Evolutionary conservation across 148 eudicot genomes (phyloP).

Genomic region (Spergularia marina): DNA sequence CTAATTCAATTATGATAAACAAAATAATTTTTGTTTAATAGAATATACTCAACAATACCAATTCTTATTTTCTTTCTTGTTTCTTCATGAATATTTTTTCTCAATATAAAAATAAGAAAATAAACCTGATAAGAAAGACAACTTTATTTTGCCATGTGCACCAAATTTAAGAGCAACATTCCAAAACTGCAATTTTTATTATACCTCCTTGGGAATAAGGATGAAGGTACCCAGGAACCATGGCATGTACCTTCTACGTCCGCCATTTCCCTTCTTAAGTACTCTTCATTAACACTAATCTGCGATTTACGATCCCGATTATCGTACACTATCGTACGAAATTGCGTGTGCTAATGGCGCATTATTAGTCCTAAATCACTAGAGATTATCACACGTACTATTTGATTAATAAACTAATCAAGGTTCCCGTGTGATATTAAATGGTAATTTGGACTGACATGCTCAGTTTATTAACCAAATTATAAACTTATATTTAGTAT

Average conservation of each 20-base stretch:
- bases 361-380: neutral
- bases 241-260: conserved; percentile 23
- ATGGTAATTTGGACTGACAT: conserved; percentile 3
- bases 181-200: conserved; percentile 21
- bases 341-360: conserved; percentile 19
- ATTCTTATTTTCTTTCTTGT: no score
- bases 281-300: neutral
- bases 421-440: conserved; percentile 29
- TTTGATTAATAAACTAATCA: conserved; percentile 6
- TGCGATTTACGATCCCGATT: conserved; percentile 24
- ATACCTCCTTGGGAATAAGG: conserved; percentile 26
- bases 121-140: conserved; percentile 34
- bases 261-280: neutral
- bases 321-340: conserved; percentile 21
- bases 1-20: no score
- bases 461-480: neutral
- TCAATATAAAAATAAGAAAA: conserved; percentile 16
- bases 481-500: no score
- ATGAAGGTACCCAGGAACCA: conserved; percentile 27
- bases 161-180: conserved; percentile 52
- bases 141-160: conserved; percentile 52
- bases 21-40: no score
- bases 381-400: neutral
- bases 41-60: no score
- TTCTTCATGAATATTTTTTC: no score